Base-by-base conservation (phyloP, 2,329 filamentous ascomycete species). In the Cryphonectria nitschkei region DNA sequence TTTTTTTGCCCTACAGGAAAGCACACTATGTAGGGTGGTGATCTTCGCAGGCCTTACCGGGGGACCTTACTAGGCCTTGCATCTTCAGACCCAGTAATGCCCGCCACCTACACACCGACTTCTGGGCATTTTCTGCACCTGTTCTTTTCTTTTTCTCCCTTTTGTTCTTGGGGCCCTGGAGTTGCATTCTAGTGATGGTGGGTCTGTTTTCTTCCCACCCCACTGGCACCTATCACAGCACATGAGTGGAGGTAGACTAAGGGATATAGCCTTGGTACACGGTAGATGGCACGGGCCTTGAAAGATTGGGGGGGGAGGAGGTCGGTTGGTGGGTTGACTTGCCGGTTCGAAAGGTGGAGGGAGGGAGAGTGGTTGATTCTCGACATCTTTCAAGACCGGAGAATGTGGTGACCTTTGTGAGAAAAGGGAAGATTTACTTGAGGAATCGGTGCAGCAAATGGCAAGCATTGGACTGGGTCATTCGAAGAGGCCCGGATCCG, bases 171-270 rank as follows among this genome's bases (percentile, higher is more conserved):
- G 34, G 34, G 34, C 3, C 34, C 22, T 22, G 22, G 46, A 52
- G 46, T 52, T 6, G 14, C 43, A 46, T 46, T n/a, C 22, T 52
- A 8, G 46, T 52, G 19, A n/a, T 8, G 46, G 46, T 8, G 46
- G 46, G 22, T 56, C 14, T n/a, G 8, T 50, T 50, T n/a, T n/a
- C 22, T 50, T n/a, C 9, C 22, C 9, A n/a, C 54, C 14, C 54
- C 54, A 32, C 26, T 19, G 52, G 62, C 52, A 22, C 62, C 62
- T 65, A 65, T 64, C 62, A 52, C 29, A 65, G 62, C 19, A 62
- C 16, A 62, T 39, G 39, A 32, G n/a, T 19, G 8, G 34, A 62
- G 39, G 16, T 22, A 52, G 46, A 41, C 39, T 65, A 65, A 9
- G 14, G 11, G 14, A 50, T 26, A 9, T 19, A 22, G 41, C 41